These are phyloP conservation scores for Cladosporium phlei DNA, from an alignment of 2,329 filamentous ascomycete genomes.

Conservation along the genomic window DNA sequence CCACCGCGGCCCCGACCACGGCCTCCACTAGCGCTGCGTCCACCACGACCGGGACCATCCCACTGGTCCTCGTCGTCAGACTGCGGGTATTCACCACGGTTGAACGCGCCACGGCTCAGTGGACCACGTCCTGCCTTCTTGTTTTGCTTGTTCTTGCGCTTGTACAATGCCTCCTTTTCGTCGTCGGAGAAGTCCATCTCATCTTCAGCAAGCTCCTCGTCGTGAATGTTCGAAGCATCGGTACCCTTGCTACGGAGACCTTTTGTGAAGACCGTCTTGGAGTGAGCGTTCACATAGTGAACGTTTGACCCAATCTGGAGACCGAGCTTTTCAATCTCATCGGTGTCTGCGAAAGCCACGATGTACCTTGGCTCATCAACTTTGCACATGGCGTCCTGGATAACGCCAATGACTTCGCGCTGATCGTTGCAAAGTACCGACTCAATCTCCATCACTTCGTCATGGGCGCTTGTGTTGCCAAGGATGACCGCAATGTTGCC, in stretches of 20 bases:
- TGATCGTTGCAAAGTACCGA: constrained; percentile 77
- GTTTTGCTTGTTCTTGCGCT: constrained; percentile 31
- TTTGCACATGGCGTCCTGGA: constrained; percentile 43
- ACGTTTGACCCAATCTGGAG: constrained; percentile 66
- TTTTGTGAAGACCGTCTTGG: constrained; percentile 74
- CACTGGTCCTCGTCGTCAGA: neutral
- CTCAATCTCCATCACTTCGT: constrained; percentile 72
- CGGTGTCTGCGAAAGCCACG: constrained; percentile 64
- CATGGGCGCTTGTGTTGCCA: constrained; percentile 69
- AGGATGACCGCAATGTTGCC: constrained; percentile 75
- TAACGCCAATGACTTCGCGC: constrained; percentile 69
- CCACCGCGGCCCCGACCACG: constrained; percentile 3
- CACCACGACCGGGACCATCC: constrained; percentile 5
- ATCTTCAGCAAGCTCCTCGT: constrained; percentile 80
- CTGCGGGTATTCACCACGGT: constrained; percentile 3
- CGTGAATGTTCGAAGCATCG: constrained; percentile 90
- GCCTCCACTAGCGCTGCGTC: constrained; percentile 15
- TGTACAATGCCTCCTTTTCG: constrained; percentile 68
- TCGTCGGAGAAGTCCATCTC: constrained; percentile 97
- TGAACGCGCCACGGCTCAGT: constrained; percentile 20
- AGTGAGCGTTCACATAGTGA: constrained; percentile 75
- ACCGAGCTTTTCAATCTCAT: constrained; percentile 63
- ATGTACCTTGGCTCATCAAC: constrained; percentile 84
- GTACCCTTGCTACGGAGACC: constrained; percentile 79
- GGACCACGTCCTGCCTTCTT: constrained; percentile 27